Base-by-base conservation (phyloP, 805 yeast genomes). In the Cyberlindnera mrakii region DNA sequence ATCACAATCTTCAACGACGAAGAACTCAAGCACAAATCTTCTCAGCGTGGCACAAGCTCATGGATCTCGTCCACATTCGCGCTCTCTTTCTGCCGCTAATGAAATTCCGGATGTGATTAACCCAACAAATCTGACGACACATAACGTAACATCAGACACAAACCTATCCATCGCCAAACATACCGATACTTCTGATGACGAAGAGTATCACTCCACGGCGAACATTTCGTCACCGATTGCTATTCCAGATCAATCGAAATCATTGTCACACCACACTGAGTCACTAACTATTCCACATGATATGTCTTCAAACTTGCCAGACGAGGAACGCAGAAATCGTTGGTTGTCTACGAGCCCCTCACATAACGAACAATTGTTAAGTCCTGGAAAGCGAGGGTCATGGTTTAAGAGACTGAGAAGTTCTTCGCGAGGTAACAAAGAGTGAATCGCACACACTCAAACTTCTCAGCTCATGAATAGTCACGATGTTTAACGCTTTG, bases 321-420 rank as follows among this genome's bases (percentile, higher is more conserved):
- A 44, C n/a, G 58, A 49, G 17, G 65, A 60, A n/a, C 48, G 67
- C 40, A 54, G 52, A 29, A 49, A 63, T 1, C 52, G 66, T 39
- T 61, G 64, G 65, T 6, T 14, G 11, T 17, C 19, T 15, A 7
- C 15, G 30, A 19, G 19, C 16, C 20, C 37, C 29, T 25, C 31
- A 25, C 13, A 15, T 15, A 15, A 10, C 31, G 27, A 23, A 8
- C 27, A 23, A 23, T 10, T 23, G 13, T 23, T 23, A 25, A 35
- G 31, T 20, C 19, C 31, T 23, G 16, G 25, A 14, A 47, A 47
- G 40, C 43, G 41, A 31, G 50, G 45, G 19, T 62, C 68, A 6
- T 75, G 79, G 79, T 68, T 73, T 47, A 70, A 62, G 43, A 64
- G 70, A 49, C 47, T 72, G 37, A 66, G 71, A 42, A 62, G 68